Conservation (phyloP, 768 basidiomycete genomes). For the Lyophyllum decastes region DNA sequence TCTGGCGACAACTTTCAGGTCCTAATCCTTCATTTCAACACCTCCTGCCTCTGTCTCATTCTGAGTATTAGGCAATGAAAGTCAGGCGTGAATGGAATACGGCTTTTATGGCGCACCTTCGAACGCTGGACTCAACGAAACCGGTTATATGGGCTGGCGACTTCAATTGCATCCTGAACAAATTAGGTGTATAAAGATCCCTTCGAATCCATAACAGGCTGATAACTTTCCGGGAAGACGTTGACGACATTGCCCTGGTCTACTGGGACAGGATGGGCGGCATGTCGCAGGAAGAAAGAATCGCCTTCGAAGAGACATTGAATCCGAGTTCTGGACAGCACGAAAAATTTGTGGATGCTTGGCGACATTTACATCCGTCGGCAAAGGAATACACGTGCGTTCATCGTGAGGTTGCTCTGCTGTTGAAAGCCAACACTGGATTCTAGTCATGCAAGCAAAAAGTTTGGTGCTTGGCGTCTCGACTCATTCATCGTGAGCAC, state of each 20-base stretch:
- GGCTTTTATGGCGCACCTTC: not conserved
- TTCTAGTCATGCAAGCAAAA: not conserved
- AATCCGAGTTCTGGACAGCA: not conserved
- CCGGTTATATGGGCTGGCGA: conserved; percentile 4
- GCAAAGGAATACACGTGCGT: conserved; percentile 5
- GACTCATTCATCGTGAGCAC: conserved; percentile 1
- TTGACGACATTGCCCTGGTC: not conserved
- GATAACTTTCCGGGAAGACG: not conserved
- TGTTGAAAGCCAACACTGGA: not conserved
- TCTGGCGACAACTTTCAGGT: conserved; percentile 1
- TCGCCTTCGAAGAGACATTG: not conserved
- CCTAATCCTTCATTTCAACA: not conserved
- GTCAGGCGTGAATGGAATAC: conserved; percentile 1
- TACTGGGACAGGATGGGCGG: not conserved
- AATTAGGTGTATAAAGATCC: not conserved
- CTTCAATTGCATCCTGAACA: conserved; percentile 1
- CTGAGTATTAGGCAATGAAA: not conserved
- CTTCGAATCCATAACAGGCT: not conserved
- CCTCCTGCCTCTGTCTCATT: not conserved
- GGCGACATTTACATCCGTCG: not conserved
- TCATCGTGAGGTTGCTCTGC: not conserved
- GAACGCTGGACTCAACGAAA: not conserved
- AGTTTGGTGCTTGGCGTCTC: conserved; percentile 4
- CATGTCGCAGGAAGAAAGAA: not conserved
- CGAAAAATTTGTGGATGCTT: not conserved